Percentiles rank a stretch among this genome's conserved stretches.
Conservation (phyloP, 2,329 filamentous ascomycete species). For the Clarireedia paspali region DNA sequence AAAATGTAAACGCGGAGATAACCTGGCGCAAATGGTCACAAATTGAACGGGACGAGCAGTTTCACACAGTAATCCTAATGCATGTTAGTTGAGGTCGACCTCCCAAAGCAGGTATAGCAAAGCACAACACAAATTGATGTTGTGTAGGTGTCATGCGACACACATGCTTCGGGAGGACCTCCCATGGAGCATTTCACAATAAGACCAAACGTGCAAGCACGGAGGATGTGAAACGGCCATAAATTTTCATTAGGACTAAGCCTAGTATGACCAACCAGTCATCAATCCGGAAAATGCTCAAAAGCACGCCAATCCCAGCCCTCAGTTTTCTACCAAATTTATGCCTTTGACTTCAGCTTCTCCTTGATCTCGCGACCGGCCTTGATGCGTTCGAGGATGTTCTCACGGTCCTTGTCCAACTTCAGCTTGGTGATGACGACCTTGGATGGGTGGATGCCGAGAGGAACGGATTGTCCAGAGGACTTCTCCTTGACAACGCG, state of each 20-base stretch:
- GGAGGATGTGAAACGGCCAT: constrained; percentile 64
- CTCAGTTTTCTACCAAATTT: constrained; percentile 13
- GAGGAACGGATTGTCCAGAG: constrained; percentile 89
- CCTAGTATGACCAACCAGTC: constrained; percentile 17
- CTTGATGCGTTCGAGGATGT: constrained; percentile 79
- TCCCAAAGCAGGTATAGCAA: constrained; percentile 30
- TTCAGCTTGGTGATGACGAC: constrained; percentile 98
- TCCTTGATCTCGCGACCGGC: constrained; percentile 66
- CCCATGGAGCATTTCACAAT: constrained; percentile 69
- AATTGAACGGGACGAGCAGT: neutral
- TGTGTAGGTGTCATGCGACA: constrained; percentile 12
- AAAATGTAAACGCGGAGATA: constrained; percentile 73
- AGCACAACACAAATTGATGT: constrained; percentile 13
- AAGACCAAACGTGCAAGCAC: constrained; percentile 33
- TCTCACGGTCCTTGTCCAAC: constrained; percentile 91
- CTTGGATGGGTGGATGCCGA: constrained; percentile 94
- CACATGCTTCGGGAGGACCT: constrained; percentile 57
- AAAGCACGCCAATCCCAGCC: constrained; percentile 18
- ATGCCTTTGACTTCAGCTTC: constrained; percentile 41
- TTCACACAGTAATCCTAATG: constrained; percentile 1
- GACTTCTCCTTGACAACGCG: constrained; percentile 95
- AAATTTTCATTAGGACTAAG: constrained; percentile 30
- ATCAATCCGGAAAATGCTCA: constrained; percentile 13
- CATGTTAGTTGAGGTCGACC: constrained; percentile 22
- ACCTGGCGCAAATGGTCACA: constrained; percentile 50